Evolutionary conservation across 2,329 filamentous ascomycete species (phyloP), one percentile per base, ranked within the genome.

Genomic region (Neopestalotiopsis sp.): DNA sequence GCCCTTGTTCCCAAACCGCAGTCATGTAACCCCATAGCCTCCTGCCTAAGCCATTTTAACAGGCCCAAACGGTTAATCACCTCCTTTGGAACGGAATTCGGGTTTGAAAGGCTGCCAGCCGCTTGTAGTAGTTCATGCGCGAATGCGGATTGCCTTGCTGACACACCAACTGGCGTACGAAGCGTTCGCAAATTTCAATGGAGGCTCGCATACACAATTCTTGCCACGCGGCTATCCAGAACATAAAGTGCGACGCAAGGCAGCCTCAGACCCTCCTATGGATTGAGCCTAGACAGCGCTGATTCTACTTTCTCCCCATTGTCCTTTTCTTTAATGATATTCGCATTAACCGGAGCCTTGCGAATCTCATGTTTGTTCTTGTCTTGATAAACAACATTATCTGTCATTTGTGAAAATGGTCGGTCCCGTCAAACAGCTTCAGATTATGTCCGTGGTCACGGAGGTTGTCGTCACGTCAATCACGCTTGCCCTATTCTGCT

Each of bases 401-500:
- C 24, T 28, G 24, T 28, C 24, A 9, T 3, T 14, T 20, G 5
- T 20, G 13, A 58, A 14, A 58, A 58, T 58, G 56, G 56, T 20
- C 20, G 56, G 28, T 13, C 9, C 56, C 28, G 3, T 58, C 56
- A 58, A 58, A 20, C 56, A 24, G 28, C 56, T 58, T 58, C 56
- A 30, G 20, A 24, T 58, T 9, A 20, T 12, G 7, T 58, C 56
- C 28, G 28, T 62, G 40, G 40, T 32, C n/a, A 5, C 53, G 6
- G 67, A 68, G 61, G n/a, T 68, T 24, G 13, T 68, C 6, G n/a
- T 65, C 17, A 40, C 53, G 13, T 28, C 64, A 13, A 32, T 61
- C 20, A 65, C 62, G 1, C 53, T 65, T 20, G 34, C 30, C 1
- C 9, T 68, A 3, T 65, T 65, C 38, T 72, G 70, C 59, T 69